Base-by-base conservation (phyloP, 495 filamentous ascomycete species). In the Penicillium macrosclerotiorum region DNA sequence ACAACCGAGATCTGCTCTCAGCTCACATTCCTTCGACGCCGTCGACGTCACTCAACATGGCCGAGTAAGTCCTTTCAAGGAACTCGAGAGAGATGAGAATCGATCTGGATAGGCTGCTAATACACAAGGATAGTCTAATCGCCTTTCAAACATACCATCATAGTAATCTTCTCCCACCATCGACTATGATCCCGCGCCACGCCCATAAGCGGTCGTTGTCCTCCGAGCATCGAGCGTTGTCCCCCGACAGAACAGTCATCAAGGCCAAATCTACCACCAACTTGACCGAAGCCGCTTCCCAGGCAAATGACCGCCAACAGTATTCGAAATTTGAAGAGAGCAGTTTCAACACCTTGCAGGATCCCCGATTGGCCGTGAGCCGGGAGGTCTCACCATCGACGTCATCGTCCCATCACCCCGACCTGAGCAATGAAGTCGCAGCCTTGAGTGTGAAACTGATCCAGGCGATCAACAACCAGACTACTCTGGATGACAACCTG, bases 381-480 rank as follows among this genome's bases (percentile, higher is more conserved):
- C 46, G 62, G 17, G 67, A 76, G 42, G 51, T 64, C 12, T 67
- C 71, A 36, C 56, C 64, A 25, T 62, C 68, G 16, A 58, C 62
- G 22, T 67, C 71, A 16, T 65, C 66, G 29, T 71, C 74, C 14
- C 75, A 77, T 47, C 86, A 90, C 51, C 87, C 89, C 14, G 89
- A 92, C 56, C 73, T 95, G 34, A 89, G 85, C 62, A 80, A 84
- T 42, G 93, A 98, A 65, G 90, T 97, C 9, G 86, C 93, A 20
- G 79, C 89, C 3, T 74, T 98, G 17, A 96, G 89, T 64, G 91
- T 90, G 36, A 98, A 98, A 67, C 77, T 98, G 40, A 90, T 98
- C 46, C 90, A 90, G 55, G 91, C 93, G 40, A 96, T 98, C 66
- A 98, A 98, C 61, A 88, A 93, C 59, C 94, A 97, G 71, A 96